Conservation (phyloP, 768 basidiomycete genomes). For the Trametes punicea region DNA sequence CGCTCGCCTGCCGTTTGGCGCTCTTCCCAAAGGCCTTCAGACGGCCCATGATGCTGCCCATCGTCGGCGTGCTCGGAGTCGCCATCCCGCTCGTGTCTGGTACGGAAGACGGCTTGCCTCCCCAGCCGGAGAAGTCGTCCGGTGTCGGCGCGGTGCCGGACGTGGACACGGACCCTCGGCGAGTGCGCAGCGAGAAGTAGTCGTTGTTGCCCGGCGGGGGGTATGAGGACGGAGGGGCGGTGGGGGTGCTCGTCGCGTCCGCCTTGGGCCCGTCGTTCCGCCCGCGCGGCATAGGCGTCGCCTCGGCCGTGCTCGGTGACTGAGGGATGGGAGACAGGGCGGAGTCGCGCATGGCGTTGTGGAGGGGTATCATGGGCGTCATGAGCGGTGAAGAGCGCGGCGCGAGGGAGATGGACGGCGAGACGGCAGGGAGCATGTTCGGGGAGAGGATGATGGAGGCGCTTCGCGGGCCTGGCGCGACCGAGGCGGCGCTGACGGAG, state of each 20-base stretch:
- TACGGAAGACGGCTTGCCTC: constrained; percentile 5
- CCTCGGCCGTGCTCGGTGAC: constrained; percentile 23
- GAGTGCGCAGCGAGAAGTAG: constrained; percentile 48
- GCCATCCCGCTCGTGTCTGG: constrained; percentile 32
- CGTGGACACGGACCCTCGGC: constrained; percentile 44
- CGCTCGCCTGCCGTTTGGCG: constrained; percentile 36
- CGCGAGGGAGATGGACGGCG: constrained; percentile 45
- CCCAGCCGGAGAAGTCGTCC: constrained; percentile 49
- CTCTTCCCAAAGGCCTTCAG: constrained; percentile 73
- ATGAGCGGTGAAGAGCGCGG: constrained; percentile 52
- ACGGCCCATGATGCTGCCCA: constrained; percentile 70
- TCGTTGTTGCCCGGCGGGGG: constrained; percentile 33
- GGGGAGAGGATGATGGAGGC: constrained; percentile 58
- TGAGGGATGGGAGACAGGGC: constrained; percentile 29
- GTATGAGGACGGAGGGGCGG: constrained; percentile 1
- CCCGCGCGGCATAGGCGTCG: constrained; percentile 22
- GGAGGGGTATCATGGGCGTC: constrained; percentile 52
- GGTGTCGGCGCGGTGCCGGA: constrained; percentile 35
- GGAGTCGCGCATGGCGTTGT: constrained; percentile 19
- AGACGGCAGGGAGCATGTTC: constrained; percentile 61
- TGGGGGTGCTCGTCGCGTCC: neutral
- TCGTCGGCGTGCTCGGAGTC: constrained; percentile 47
- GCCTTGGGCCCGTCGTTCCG: neutral
- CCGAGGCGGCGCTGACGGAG: constrained; percentile 1
- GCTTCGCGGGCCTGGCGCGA: constrained; percentile 20